Base-by-base conservation (phyloP, 352 stramenopile genomes). In the Aphanomyces astaci region DNA sequence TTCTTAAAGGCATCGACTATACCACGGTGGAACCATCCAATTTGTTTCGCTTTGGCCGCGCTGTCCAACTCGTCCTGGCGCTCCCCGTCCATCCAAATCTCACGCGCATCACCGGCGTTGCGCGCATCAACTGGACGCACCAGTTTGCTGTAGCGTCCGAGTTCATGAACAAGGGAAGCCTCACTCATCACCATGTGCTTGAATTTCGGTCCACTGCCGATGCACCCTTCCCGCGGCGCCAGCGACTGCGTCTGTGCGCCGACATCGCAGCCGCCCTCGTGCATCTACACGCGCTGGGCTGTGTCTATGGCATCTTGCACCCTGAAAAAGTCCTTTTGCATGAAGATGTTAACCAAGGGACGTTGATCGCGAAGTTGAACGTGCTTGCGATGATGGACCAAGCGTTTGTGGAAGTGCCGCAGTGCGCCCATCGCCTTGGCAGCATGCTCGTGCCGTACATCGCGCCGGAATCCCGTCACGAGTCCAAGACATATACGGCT, bases 1-100 rank as follows among this genome's bases (percentile, higher is more conserved):
- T 30, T 5, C 56, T 65, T 36, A 65, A 65, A 25, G 56, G 56
- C 36, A 65, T 65, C 17, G 56, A 65, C 27, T 54, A 36, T 24
- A 28, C 56, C 31, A 51, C 32, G 9, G 13, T n/a, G 3, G 19
- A 32, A 9, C 3, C 19, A 11, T 25, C 36, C 19, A 27, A 52
- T 11, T 39, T 46, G 19, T 46, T 48, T 36, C 45, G 15, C 19
- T 52, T 59, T 27, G 27, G 15, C 19, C 53, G 53, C 25, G 53
- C 64, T 4, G 40, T 30, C 43, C 59, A 66, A 32, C 36, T 57
- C 46, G 28, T 63, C 30, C 10, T 32, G 1, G 40, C 32, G 9
- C 49, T 71, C 9, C 27, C 33, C 3, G 25, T 36, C 17, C 51
- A 59, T 19, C 39, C 39, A 10, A 59, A 65, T 46, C n/a, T 71